Conservation (phyloP, 2,329 filamentous ascomycete species). For the Didymella sp. region DNA sequence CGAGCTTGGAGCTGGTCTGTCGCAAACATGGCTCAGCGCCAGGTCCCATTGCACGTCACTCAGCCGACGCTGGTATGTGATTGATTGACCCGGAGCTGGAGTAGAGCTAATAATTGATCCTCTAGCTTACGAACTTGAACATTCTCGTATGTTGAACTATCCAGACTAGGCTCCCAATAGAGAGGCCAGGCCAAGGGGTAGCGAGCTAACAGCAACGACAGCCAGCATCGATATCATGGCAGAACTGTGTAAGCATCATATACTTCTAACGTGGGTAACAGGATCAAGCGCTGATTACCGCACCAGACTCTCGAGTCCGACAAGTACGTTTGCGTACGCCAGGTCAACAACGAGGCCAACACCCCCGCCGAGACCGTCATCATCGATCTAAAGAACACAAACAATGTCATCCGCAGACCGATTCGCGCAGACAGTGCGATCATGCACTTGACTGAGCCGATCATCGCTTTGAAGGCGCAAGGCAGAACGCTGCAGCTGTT, state of each 20-base stretch:
- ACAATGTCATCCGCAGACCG: slow-evolving; percentile 90
- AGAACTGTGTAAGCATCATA: slow-evolving; percentile 73
- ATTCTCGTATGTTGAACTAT: slow-evolving; percentile 53
- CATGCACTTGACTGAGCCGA: slow-evolving; percentile 97
- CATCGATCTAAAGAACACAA: slow-evolving; percentile 95
- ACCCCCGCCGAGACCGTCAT: slow-evolving; percentile 94
- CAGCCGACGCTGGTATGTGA: slow-evolving; percentile 78
- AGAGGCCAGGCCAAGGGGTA: slow-evolving; percentile 24
- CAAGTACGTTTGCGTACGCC: slow-evolving; percentile 92
- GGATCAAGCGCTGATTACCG: slow-evolving; percentile 28
- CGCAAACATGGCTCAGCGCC: slow-evolving; percentile 70
- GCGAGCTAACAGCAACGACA: slow-evolving; percentile 50
- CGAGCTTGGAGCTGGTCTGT: slow-evolving; percentile 50
- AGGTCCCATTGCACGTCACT: slow-evolving; percentile 80
- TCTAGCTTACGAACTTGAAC: slow-evolving; percentile 56
- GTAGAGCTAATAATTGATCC: slow-evolving; percentile 41
- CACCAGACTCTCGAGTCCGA: slow-evolving; percentile 94
- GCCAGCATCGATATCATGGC: slow-evolving; percentile 80
- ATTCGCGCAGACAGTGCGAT: slow-evolving; percentile 99
- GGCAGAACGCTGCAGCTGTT: slow-evolving; percentile 96
- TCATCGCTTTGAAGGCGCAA: slow-evolving; percentile 96
- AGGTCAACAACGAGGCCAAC: slow-evolving; percentile 80
- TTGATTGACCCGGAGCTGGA: slow-evolving; percentile 7
- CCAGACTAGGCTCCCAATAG: slow-evolving; percentile 21
- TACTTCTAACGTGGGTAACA: background rate